Conservation (phyloP, 768 basidiomycete species). For the Russula sp. region DNA sequence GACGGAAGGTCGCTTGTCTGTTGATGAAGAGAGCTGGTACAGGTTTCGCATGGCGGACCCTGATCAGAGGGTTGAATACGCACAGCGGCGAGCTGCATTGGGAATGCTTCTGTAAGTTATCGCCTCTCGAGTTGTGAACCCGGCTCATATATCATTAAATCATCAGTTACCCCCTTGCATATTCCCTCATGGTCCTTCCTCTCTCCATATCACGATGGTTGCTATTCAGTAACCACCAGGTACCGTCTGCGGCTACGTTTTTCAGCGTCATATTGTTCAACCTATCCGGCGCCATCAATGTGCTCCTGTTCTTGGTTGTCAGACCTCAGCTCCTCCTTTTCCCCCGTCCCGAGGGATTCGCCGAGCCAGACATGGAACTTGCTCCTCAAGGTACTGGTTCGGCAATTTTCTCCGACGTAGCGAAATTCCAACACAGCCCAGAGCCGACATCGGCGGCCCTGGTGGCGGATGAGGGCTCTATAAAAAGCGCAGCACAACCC, state of each 20-base stretch:
- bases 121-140: background rate
- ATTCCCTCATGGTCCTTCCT: background rate
- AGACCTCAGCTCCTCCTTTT: slow-evolving; percentile 41
- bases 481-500: background rate
- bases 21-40: slow-evolving; percentile 33
- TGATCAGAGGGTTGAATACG: slow-evolving; percentile 11
- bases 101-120: slow-evolving; percentile 35
- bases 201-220: background rate
- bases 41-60: slow-evolving; percentile 31
- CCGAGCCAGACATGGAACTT: background rate
- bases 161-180: background rate
- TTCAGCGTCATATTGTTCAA: slow-evolving; percentile 28
- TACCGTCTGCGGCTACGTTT: slow-evolving; percentile 39
- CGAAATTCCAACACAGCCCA: background rate
- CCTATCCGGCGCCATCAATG: slow-evolving; percentile 42
- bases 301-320: slow-evolving; percentile 40
- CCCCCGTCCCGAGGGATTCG: background rate
- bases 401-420: background rate
- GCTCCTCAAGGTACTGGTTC: background rate
- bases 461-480: background rate
- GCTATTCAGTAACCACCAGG: slow-evolving; percentile 30
- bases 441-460: background rate
- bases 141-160: background rate
- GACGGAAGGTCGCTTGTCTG: slow-evolving; percentile 38
- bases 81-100: slow-evolving; percentile 17